Percentiles rank a stretch among this genome's conserved stretches.
Conservation (phyloP, 371 early-diverging fungal species). For the Rhizomucor pusillus region DNA sequence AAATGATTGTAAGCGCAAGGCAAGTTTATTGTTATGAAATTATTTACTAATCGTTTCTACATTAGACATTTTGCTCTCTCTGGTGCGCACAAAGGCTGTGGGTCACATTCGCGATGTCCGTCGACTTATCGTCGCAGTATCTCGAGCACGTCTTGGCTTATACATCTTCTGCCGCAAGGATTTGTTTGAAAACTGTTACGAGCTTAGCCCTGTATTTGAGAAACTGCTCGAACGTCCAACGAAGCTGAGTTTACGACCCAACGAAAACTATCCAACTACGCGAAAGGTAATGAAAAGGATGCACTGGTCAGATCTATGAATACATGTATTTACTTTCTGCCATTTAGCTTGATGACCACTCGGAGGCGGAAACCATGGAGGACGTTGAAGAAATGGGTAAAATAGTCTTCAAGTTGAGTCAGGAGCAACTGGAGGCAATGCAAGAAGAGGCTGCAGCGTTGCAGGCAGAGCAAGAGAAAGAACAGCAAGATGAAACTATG, state of each 20-base stretch:
- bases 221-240: conserved; percentile 48
- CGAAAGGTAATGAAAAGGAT: conserved; percentile 19
- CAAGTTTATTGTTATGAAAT: too few relatives aligned
- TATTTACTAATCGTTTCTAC: too few relatives aligned
- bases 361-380: conserved; percentile 39
- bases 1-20: conserved; percentile 69
- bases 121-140: conserved; percentile 86
- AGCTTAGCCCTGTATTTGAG: conserved; percentile 67
- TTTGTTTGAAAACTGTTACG: conserved; percentile 77
- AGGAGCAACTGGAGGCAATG: conserved; percentile 60
- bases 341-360: conserved; percentile 22
- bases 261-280: conserved; percentile 55
- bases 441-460: conserved; percentile 6
- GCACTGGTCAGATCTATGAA: neutral
- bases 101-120: conserved; percentile 92
- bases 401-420: conserved; percentile 70
- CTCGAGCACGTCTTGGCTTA: conserved; percentile 89
- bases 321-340: neutral
- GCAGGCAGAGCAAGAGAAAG: conserved; percentile 13
- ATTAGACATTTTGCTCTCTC: conserved; percentile 90
- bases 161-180: conserved; percentile 81
- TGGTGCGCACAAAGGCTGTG: conserved; percentile 86
- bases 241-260: conserved; percentile 53
- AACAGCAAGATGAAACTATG: conserved; percentile 1
- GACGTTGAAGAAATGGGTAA: conserved; percentile 62